These are phyloP conservation scores for Westerdykella sp. DNA, from an alignment of 2,329 filamentous ascomycete genomes.

Conservation along the genomic window DNA sequence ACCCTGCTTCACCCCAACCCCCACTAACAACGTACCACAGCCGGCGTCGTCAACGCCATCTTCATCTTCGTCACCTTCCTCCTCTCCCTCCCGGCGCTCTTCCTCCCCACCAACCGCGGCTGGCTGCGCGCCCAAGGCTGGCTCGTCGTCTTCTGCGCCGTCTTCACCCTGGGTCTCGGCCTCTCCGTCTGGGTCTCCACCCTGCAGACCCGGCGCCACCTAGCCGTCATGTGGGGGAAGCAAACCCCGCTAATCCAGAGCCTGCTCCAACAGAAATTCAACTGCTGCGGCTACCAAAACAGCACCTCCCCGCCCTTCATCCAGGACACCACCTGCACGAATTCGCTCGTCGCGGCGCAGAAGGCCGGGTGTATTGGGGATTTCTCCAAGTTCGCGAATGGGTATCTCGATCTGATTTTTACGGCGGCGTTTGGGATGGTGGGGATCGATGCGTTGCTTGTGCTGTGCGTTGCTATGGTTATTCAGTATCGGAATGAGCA, in stretches of 20 bases:
- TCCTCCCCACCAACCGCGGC: slow-evolving; percentile 57
- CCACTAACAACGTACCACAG: slow-evolving; percentile 30
- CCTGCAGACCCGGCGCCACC: slow-evolving; percentile 58
- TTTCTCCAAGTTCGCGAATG: slow-evolving; percentile 63
- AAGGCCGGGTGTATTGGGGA: slow-evolving; percentile 63
- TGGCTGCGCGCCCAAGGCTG: slow-evolving; percentile 67
- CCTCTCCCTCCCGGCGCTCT: slow-evolving; percentile 63
- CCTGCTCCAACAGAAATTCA: slow-evolving; percentile 67
- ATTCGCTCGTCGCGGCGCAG: slow-evolving; percentile 62
- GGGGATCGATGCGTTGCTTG: slow-evolving; percentile 59
- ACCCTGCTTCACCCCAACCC: slow-evolving; percentile 7
- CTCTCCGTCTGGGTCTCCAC: slow-evolving; percentile 64
- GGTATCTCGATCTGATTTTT: slow-evolving; percentile 69
- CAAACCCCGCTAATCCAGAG: slow-evolving; percentile 56
- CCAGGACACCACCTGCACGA: slow-evolving; percentile 61
- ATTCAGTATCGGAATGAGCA: slow-evolving; percentile 76
- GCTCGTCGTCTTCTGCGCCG: slow-evolving; percentile 59
- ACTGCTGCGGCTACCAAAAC: slow-evolving; percentile 76
- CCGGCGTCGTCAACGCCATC: slow-evolving; percentile 65
- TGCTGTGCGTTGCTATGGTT: slow-evolving; percentile 67
- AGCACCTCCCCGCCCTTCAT: slow-evolving; percentile 66
- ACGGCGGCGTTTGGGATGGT: slow-evolving; percentile 76
- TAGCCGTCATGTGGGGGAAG: slow-evolving; percentile 55
- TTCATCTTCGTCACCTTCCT: slow-evolving; percentile 66
- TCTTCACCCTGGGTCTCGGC: slow-evolving; percentile 57